phyloP scores from a whole-genome alignment of 768 basidiomycete species.

The Galerina sulciceps region DNA sequence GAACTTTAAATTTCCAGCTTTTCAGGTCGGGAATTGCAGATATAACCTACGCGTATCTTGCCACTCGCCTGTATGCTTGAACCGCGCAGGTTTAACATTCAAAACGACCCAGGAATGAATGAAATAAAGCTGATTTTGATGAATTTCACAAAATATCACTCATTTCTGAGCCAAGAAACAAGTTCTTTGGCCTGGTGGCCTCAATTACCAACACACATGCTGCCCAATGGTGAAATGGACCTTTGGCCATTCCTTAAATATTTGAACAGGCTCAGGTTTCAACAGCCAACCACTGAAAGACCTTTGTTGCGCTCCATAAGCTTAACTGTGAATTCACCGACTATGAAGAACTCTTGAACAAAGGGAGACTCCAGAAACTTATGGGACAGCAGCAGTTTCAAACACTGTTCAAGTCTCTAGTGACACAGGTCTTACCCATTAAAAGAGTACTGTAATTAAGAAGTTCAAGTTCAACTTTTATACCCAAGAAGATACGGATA shows the following conservation, averaged over 20 bases:
- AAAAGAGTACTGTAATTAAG: too few species aligned
- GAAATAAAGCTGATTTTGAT: too few species aligned
- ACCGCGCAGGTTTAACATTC: too few species aligned
- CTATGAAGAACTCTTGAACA: conserved; percentile 50
- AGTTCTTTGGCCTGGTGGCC: background rate
- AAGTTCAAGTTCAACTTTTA: too few species aligned
- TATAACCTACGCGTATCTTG: too few species aligned
- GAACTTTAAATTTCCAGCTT: too few species aligned
- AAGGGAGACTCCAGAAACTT: conserved; percentile 52
- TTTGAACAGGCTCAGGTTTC: conserved; percentile 82
- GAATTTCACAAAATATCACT: too few species aligned
- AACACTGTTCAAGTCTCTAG: conserved; percentile 59
- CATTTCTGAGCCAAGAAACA: too few species aligned
- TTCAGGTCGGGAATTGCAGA: too few species aligned
- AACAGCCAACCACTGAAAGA: conserved; percentile 86
- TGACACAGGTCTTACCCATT: conserved; percentile 63
- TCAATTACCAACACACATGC: background rate
- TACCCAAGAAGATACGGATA: too few species aligned
- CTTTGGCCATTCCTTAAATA: conserved; percentile 50
- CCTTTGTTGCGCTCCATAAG: conserved; percentile 81
- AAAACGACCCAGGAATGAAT: too few species aligned
- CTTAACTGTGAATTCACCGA: conserved; percentile 69
- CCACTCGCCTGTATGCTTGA: too few species aligned
- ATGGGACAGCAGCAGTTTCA: conserved; percentile 82
- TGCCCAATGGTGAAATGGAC: background rate